Evolutionary conservation across 2,329 filamentous ascomycete species (phyloP).

Genomic region (Colletotrichum phormii): DNA sequence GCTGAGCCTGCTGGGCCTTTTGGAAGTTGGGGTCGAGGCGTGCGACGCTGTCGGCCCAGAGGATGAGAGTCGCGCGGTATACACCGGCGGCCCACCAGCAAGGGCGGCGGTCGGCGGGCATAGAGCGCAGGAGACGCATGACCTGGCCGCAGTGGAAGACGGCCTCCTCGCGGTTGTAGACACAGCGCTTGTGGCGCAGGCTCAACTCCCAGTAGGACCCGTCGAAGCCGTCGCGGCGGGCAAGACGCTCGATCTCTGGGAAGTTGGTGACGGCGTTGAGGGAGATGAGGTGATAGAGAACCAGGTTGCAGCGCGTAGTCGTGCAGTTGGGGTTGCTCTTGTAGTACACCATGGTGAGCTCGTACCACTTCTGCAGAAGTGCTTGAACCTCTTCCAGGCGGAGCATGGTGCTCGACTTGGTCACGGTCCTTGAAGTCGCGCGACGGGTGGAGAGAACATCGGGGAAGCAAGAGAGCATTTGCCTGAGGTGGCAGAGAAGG

Average conservation of each 20-base stretch:
- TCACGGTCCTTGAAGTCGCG: slow-evolving; percentile 58
- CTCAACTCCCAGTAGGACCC: slow-evolving; percentile 65
- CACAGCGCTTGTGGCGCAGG: slow-evolving; percentile 70
- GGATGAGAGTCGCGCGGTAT: slow-evolving; percentile 73
- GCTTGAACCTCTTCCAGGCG: slow-evolving; percentile 74
- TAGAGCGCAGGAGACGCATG: slow-evolving; percentile 68
- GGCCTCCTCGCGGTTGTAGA: slow-evolving; percentile 72
- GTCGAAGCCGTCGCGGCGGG: slow-evolving; percentile 69
- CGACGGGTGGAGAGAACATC: slow-evolving; percentile 61
- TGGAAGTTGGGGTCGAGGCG: slow-evolving; percentile 45
- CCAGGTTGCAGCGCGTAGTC: slow-evolving; percentile 72
- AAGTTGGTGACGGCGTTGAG: slow-evolving; percentile 77
- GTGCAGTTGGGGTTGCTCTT: slow-evolving; percentile 68
- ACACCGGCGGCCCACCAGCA: slow-evolving; percentile 79
- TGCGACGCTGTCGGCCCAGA: slow-evolving; percentile 72
- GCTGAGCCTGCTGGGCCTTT: slow-evolving; percentile 35
- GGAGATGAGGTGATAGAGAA: slow-evolving; percentile 78
- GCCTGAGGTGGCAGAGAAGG: slow-evolving; percentile 72
- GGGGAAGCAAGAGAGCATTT: slow-evolving; percentile 74
- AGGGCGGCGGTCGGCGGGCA: slow-evolving; percentile 70
- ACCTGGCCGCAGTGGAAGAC: slow-evolving; percentile 77
- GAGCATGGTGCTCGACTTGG: slow-evolving; percentile 68
- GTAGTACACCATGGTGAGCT: slow-evolving; percentile 67
- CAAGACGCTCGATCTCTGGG: slow-evolving; percentile 74
- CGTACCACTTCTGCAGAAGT: slow-evolving; percentile 75